Conservation (phyloP, 164 flowering plant species). For the Vitis rotundifolia region DNA sequence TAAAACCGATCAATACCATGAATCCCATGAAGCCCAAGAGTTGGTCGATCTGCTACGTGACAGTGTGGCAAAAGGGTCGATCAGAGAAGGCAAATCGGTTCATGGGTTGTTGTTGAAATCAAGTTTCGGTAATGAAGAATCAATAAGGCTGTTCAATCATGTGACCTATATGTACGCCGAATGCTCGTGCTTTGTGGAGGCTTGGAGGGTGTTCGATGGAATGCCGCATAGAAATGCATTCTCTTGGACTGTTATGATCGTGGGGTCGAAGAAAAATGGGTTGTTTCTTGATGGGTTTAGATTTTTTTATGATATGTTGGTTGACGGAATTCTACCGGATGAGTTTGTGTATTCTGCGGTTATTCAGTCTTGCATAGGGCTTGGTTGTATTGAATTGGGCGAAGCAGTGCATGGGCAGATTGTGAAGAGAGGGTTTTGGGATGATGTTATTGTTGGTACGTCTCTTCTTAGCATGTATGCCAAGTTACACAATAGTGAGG, state of each 20-base stretch:
- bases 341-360: constrained; percentile 47
- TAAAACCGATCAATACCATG: too few relatives aligned
- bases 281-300: constrained; percentile 41
- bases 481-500: constrained; percentile 44
- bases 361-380: constrained; percentile 51
- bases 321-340: constrained; percentile 41
- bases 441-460: constrained; percentile 41
- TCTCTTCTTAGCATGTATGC: constrained; percentile 66
- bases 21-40: constrained; percentile 8
- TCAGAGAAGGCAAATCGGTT: constrained; percentile 37
- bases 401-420: constrained; percentile 55
- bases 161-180: constrained; percentile 45
- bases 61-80: constrained; percentile 28
- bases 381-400: constrained; percentile 40
- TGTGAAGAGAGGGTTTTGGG: constrained; percentile 33
- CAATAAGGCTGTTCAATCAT: constrained; percentile 44
- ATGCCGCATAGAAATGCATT: constrained; percentile 47
- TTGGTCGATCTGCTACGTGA: constrained; percentile 42
- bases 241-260: constrained; percentile 69
- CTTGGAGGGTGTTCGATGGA: constrained; percentile 41
- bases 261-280: constrained; percentile 45
- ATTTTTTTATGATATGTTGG: constrained; percentile 39
- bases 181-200: constrained; percentile 38
- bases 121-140: constrained; percentile 21
- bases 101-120: constrained; percentile 48